phyloP scores from a whole-genome alignment of 139 green algal species.

The Micractinium sp. region DNA sequence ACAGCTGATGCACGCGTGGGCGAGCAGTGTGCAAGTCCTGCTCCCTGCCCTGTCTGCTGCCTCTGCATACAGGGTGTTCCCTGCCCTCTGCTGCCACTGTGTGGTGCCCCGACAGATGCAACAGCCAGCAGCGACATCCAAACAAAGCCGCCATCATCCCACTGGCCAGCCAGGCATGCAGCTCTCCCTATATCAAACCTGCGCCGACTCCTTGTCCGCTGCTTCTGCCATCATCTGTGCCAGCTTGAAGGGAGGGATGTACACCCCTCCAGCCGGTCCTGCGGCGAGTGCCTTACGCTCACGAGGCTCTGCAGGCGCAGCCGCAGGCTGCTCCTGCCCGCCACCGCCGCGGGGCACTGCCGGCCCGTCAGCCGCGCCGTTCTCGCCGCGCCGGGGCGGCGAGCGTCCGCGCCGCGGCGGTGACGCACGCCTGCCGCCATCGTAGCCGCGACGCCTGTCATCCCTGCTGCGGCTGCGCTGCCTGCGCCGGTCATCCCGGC shows the following conservation, averaged over 20 bases:
- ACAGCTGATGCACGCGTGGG: no score
- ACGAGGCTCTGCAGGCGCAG: neutral
- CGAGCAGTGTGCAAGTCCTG: no score
- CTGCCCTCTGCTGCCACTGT: no score
- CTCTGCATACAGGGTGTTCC: no score
- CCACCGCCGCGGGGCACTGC: neutral
- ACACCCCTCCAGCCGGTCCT: constrained; percentile 87
- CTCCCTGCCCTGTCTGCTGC: no score
- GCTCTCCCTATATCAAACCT: neutral
- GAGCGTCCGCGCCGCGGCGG: neutral
- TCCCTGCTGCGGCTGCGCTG: neutral
- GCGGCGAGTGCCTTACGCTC: constrained; percentile 29
- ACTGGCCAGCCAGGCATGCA: no score
- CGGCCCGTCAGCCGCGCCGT: neutral
- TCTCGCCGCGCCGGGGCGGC: neutral
- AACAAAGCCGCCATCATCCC: no score
- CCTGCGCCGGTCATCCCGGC: neutral
- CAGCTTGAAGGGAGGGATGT: constrained; percentile 98
- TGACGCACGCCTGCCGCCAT: neutral
- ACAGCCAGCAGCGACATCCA: neutral
- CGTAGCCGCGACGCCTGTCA: neutral
- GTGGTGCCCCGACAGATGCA: no score
- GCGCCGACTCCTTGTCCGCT: constrained; percentile 20
- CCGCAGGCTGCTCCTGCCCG: neutral
- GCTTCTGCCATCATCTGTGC: constrained; percentile 90